These are phyloP conservation scores for Martiniozyma asiatica DNA, from an alignment of 1,139 yeast species.

Conservation along the genomic window DNA sequence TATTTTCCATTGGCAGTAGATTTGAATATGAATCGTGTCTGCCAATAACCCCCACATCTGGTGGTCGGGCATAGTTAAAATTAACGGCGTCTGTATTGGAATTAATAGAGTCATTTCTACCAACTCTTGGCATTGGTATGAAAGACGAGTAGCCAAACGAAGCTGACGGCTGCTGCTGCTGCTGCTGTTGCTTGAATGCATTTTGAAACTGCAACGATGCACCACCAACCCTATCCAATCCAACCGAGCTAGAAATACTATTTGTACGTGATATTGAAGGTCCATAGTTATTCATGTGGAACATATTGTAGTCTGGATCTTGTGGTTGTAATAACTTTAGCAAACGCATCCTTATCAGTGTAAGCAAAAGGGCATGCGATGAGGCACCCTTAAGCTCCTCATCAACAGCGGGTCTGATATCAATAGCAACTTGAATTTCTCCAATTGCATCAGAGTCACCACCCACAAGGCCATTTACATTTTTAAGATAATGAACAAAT, in stretches of 20 bases:
- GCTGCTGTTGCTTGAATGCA: slow-evolving; percentile 4
- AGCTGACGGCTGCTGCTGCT: slow-evolving; percentile 1
- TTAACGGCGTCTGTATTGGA: too few species aligned
- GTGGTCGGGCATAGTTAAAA: background rate
- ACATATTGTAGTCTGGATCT: too few species aligned
- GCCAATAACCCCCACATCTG: too few species aligned
- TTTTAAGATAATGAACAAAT: too few species aligned
- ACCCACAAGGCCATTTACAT: too few species aligned
- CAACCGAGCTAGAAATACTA: slow-evolving; percentile 2
- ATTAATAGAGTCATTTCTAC: too few species aligned
- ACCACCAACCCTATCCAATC: slow-evolving; percentile 2
- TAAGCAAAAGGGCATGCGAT: background rate
- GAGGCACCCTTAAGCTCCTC: slow-evolving; percentile 11
- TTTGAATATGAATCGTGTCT: slow-evolving; percentile 4
- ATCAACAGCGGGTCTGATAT: slow-evolving; percentile 21
- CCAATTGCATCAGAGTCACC: slow-evolving; percentile 20
- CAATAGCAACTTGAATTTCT: slow-evolving; percentile 22
- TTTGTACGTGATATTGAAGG: too few species aligned
- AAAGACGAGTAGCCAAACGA: background rate
- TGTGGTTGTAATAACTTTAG: too few species aligned
- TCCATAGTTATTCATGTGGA: too few species aligned
- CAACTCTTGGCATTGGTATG: too few species aligned
- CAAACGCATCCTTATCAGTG: slow-evolving; percentile 3
- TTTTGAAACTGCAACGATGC: background rate
- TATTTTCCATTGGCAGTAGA: slow-evolving; percentile 5